Conservation (phyloP, 768 basidiomycete species). For the Termitomyces sp. region DNA sequence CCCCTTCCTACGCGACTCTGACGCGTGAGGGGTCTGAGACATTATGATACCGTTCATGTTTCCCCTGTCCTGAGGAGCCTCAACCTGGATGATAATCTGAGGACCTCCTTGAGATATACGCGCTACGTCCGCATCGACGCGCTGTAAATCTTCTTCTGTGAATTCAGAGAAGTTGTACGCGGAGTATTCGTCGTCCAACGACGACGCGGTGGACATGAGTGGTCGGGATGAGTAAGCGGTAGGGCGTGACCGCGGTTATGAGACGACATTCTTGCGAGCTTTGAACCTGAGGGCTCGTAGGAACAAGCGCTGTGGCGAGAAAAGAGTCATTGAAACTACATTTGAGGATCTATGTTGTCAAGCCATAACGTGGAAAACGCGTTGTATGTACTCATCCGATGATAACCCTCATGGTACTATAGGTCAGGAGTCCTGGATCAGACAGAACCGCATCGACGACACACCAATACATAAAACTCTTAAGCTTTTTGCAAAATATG, state of each 20-base stretch:
- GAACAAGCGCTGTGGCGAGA: too few relatives aligned
- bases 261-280: neutral
- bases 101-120: conserved; percentile 23
- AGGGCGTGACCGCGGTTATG: neutral
- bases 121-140: conserved; percentile 39
- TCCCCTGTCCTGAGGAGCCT: conserved; percentile 6
- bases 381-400: too few relatives aligned
- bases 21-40: conserved; percentile 1
- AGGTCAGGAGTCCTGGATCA: too few relatives aligned
- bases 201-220: conserved; percentile 6
- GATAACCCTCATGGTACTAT: too few relatives aligned
- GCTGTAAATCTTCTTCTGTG: conserved; percentile 52
- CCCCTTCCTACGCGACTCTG: neutral
- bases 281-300: neutral
- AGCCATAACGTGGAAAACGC: neutral
- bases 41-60: neutral
- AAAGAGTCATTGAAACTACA: neutral
- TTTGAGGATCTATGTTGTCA: too few relatives aligned
- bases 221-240: neutral
- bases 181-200: conserved; percentile 40
- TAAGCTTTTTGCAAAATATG: neutral
- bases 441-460: too few relatives aligned
- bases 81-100: conserved; percentile 32
- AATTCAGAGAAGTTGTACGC: conserved; percentile 51
- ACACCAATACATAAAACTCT: too few relatives aligned